Evolutionary conservation across 2,329 filamentous ascomycete species (phyloP).

Genomic region (Alternaria conjuncta): DNA sequence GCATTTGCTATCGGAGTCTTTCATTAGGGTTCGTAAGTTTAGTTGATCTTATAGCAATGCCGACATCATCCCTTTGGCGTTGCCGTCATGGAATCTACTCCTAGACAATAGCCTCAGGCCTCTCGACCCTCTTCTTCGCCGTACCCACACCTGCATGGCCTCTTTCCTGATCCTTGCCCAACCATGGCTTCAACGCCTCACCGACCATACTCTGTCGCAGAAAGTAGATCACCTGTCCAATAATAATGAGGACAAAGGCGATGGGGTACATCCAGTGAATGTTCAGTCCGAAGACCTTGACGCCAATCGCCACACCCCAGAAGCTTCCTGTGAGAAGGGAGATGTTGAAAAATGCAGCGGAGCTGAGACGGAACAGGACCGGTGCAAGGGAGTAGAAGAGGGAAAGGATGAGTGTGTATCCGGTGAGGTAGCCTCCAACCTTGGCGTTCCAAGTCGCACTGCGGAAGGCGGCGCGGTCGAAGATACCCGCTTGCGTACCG

Average conservation of each 20-base stretch:
- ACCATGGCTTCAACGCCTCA: conserved; percentile 93
- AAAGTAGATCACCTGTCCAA: conserved; percentile 88
- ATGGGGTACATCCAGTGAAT: conserved; percentile 95
- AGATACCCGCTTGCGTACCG: conserved; percentile 87
- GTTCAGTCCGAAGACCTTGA: conserved; percentile 78
- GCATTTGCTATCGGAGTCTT: neutral
- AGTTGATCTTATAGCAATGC: neutral
- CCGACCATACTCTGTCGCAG: conserved; percentile 80
- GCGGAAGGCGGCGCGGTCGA: conserved; percentile 77
- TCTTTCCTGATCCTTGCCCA: conserved; percentile 82
- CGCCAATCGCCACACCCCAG: conserved; percentile 93
- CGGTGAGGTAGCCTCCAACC: conserved; percentile 81
- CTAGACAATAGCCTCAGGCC: conserved; percentile 38
- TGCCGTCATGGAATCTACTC: neutral
- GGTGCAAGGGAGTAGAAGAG: conserved; percentile 90
- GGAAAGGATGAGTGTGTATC: conserved; percentile 82
- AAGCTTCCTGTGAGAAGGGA: conserved; percentile 93
- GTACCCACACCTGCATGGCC: conserved; percentile 38
- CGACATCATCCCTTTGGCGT: neutral
- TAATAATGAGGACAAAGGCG: conserved; percentile 89
- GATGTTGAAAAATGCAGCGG: conserved; percentile 96
- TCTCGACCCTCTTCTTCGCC: conserved; percentile 40
- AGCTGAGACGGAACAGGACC: conserved; percentile 85
- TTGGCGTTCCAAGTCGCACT: conserved; percentile 52
- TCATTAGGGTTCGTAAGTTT: neutral